Evolutionary conservation across 495 filamentous ascomycete genomes (phyloP).

Genomic region (Pyronema domesticum): DNA sequence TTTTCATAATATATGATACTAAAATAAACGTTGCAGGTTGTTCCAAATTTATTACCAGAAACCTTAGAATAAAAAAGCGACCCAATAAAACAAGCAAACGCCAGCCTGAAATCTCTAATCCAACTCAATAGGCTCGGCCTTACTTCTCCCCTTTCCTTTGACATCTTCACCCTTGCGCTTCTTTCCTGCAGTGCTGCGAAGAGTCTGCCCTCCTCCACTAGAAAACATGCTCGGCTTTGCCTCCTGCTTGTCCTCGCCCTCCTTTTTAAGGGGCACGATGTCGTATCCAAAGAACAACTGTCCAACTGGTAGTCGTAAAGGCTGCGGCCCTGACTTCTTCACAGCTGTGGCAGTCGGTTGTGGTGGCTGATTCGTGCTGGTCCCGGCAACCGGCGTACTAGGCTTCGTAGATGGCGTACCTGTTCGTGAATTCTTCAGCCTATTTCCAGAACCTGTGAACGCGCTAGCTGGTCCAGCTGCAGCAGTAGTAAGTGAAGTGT

Average conservation of each 20-base stretch:
- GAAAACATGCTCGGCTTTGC: slow-evolving; percentile 60
- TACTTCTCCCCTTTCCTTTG: slow-evolving; percentile 10
- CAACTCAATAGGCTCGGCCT: slow-evolving; percentile 14
- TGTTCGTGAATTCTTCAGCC: slow-evolving; percentile 60
- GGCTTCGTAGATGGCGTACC: slow-evolving; percentile 61
- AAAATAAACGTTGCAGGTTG: no score
- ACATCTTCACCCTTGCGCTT: slow-evolving; percentile 16
- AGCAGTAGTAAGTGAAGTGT: slow-evolving; percentile 76
- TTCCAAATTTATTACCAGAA: no score
- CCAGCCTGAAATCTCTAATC: slow-evolving; percentile 6
- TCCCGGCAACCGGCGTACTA: slow-evolving; percentile 57
- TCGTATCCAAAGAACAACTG: slow-evolving; percentile 95
- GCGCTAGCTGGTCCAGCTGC: slow-evolving; percentile 53
- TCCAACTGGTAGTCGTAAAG: slow-evolving; percentile 65
- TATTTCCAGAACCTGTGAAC: slow-evolving; percentile 58
- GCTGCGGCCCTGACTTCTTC: slow-evolving; percentile 57
- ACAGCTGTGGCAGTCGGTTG: slow-evolving; percentile 31
- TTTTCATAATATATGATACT: no score
- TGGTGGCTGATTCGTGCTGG: slow-evolving; percentile 40
- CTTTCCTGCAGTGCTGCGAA: slow-evolving; percentile 39
- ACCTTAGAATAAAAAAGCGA: no score
- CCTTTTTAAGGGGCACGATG: slow-evolving; percentile 68
- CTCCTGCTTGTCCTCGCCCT: slow-evolving; percentile 48
- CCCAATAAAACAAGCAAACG: neutral
- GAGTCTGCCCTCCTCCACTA: slow-evolving; percentile 64